These are phyloP conservation scores for Xylaria bambusicola DNA, from an alignment of 495 filamentous ascomycete species.

Conservation along the genomic window DNA sequence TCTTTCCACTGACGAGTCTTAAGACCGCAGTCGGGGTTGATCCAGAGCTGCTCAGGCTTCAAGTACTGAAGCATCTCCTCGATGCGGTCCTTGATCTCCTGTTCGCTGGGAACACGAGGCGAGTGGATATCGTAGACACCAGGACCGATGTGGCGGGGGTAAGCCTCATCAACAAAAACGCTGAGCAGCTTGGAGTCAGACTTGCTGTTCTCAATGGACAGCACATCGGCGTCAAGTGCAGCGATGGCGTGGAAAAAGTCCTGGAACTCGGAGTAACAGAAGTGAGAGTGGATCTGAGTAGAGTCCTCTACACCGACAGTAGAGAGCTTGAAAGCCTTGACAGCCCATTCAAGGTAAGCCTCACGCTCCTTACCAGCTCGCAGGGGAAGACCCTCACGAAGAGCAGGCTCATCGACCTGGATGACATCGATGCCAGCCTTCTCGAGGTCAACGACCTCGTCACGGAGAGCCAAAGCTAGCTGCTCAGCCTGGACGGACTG, in stretches of 20 bases:
- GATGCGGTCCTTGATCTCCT: constrained; percentile 96
- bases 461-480: constrained; percentile 94
- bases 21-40: constrained; percentile 97
- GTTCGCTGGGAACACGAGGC: constrained; percentile 88
- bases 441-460: constrained; percentile 98
- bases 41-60: constrained; percentile 94
- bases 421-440: constrained; percentile 94
- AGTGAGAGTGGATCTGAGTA: constrained; percentile 99
- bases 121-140: constrained; percentile 99
- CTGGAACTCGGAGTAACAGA: constrained; percentile 99
- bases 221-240: constrained; percentile 94
- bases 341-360: constrained; percentile 94
- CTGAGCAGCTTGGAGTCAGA: constrained; percentile 97
- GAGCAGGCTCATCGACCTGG: constrained; percentile 98
- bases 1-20: constrained; percentile 97
- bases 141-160: constrained; percentile 95
- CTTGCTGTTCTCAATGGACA: constrained; percentile 99
- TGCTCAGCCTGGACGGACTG: constrained; percentile 98
- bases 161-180: constrained; percentile 95
- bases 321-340: constrained; percentile 93
- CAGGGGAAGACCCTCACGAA: constrained; percentile 98
- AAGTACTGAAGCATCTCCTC: constrained; percentile 96
- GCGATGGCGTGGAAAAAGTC: constrained; percentile 99
- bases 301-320: constrained; percentile 87
- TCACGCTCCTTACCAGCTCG: constrained; percentile 88